phyloP scores from a whole-genome alignment of 306 rosid genomes.

The Trichosanthes cucumerina region DNA sequence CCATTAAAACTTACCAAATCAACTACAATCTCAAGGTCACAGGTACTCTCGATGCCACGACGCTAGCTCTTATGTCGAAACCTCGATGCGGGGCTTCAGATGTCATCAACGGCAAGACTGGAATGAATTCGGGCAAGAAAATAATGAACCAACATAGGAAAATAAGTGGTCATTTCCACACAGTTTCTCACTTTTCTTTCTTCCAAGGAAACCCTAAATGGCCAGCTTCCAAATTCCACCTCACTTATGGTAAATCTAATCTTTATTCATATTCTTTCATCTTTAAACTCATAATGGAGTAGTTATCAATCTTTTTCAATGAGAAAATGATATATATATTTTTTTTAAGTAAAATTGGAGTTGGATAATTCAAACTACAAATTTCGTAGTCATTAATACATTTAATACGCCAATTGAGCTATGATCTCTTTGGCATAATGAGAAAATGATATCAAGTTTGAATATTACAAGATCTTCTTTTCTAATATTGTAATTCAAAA shows the following conservation, averaged over 20 bases:
- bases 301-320: too few species aligned
- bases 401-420: too few species aligned
- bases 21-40: slow-evolving; percentile 16
- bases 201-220: slow-evolving; percentile 8
- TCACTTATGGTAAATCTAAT: neutral
- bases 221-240: neutral
- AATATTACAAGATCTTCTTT: too few species aligned
- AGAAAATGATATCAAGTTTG: too few species aligned
- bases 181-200: slow-evolving; percentile 10
- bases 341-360: too few species aligned
- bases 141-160: neutral
- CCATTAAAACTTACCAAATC: slow-evolving; percentile 21
- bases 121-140: neutral
- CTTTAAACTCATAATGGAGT: too few species aligned
- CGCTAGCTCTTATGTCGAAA: slow-evolving; percentile 12
- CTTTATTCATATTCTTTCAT: too few species aligned
- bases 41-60: slow-evolving; percentile 12
- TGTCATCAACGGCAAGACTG: neutral
- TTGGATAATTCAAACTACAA: too few species aligned
- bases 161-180: neutral
- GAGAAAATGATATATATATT: too few species aligned
- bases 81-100: slow-evolving; percentile 18
- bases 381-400: too few species aligned
- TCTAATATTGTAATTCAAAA: too few species aligned
- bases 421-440: too few species aligned